Base-by-base conservation (phyloP, 169 alveolate genomes). In the Cryptosporidium sp. region DNA sequence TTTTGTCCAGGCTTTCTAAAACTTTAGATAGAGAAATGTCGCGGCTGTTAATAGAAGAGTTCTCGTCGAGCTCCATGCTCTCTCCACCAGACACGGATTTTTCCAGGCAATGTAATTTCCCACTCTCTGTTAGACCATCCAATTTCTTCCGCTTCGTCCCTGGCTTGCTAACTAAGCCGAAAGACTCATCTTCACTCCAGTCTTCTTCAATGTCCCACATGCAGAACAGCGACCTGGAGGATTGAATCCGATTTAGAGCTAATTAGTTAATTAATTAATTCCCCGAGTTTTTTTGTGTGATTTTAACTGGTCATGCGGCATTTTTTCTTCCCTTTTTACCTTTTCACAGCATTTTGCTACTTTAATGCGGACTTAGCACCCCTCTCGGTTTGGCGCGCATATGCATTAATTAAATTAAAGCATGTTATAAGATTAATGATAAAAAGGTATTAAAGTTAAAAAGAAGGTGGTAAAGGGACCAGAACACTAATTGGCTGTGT, bases 181-280 rank as follows among this genome's bases (percentile, higher is more conserved):
- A 74, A 21, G 73, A 26, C n/a, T 74, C 86, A 58, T 74, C 86
- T 26, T 74, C 86, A 59, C 86, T 74, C 86, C 86, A 74, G 39
- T 74, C 73, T 33, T 74, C 70, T 41, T 74, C 86, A 3, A 59
- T 45, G 58, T 74, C 71, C 86, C 73, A 74, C 86, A 74, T 74
- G 18, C 8, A 9, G 67, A 55, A 55, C 67, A 26, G 21, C 37
- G 35, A n/a, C 29, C 35, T n/a, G 35, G 37, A 26, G 67, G 67
- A 26, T 55, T 55, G 18, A 55, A 55, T 55, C 67, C 10, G 35
- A 55, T 26, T 23, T 26, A 26, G 37, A 55, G 18, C 8, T 26
- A 55, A 55, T 23, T 26, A 23, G 33, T 29, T 29, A 21, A 33
- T 37, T 33, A 61, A 61, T 61, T 65, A 26, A 9, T 55, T 65